Conservation (phyloP, 371 early-diverging fungal species). For the Syncephalastrum monosporum region DNA sequence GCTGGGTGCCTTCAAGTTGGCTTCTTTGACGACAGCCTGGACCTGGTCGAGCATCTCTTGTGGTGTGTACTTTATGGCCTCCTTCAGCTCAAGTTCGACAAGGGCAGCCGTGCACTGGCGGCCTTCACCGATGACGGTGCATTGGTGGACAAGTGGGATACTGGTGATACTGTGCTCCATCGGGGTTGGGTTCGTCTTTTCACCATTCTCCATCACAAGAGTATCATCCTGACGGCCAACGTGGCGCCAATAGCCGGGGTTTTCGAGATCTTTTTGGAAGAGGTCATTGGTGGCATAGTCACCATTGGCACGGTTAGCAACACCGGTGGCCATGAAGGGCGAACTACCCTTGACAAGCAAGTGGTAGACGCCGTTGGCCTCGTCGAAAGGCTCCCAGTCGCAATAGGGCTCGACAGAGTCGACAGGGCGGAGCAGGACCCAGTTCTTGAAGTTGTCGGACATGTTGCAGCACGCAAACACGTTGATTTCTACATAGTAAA, state of each 20-base stretch:
- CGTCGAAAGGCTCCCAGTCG: slow-evolving; percentile 8
- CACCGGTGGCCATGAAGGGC: slow-evolving; percentile 13
- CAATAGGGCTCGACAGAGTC: not conserved
- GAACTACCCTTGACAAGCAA: slow-evolving; percentile 4
- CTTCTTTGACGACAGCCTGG: slow-evolving; percentile 22
- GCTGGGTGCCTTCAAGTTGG: slow-evolving; percentile 27
- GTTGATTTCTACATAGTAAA: not conserved
- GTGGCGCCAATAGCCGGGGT: slow-evolving; percentile 17
- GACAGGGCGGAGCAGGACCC: slow-evolving; percentile 1
- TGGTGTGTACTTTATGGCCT: not conserved
- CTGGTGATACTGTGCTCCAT: slow-evolving; percentile 28
- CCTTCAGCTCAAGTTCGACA: slow-evolving; percentile 12
- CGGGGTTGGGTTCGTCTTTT: slow-evolving; percentile 40
- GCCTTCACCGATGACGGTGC: slow-evolving; percentile 24
- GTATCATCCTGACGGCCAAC: slow-evolving; percentile 35
- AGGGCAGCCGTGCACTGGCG: slow-evolving; percentile 28
- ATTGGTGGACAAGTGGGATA: slow-evolving; percentile 16
- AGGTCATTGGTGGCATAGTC: slow-evolving; percentile 31
- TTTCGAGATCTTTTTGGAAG: slow-evolving; percentile 10
- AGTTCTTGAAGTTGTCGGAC: not conserved
- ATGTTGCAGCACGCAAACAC: not conserved
- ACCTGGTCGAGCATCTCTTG: slow-evolving; percentile 15
- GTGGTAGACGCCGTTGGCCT: not conserved
- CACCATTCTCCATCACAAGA: slow-evolving; percentile 36
- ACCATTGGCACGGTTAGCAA: slow-evolving; percentile 25